A percentile compares a stretch with the other conserved stretches of the same genome.
Evolutionary conservation across 1,139 yeast species (phyloP).

Genomic region (Kluyveromyces sp.): DNA sequence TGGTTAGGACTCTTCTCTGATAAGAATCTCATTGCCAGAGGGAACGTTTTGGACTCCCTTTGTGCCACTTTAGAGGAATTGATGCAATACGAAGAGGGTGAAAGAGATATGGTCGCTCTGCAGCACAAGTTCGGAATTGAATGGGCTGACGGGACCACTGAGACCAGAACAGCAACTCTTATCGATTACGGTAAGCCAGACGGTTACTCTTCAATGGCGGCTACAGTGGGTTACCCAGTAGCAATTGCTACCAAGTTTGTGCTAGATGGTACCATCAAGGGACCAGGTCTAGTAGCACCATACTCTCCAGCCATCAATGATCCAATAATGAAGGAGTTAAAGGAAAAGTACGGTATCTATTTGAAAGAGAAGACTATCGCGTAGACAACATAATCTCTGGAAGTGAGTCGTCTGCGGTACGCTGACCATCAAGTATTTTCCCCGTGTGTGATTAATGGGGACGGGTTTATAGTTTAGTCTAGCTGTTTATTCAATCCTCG

Average conservation of each 20-base stretch:
- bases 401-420: neutral
- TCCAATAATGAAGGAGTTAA: conserved; percentile 84
- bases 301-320: conserved; percentile 83
- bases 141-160: conserved; percentile 88
- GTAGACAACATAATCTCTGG: conserved; percentile 1
- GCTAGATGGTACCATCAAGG: conserved; percentile 70
- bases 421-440: neutral
- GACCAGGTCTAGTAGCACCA: conserved; percentile 88
- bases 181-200: conserved; percentile 93
- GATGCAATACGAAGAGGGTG: conserved; percentile 95
- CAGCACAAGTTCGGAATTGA: conserved; percentile 98
- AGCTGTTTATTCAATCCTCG: no score
- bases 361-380: conserved; percentile 74
- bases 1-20: conserved; percentile 93
- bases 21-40: conserved; percentile 72
- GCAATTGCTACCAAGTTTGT: conserved; percentile 91
- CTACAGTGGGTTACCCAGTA: conserved; percentile 96
- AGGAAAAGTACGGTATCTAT: conserved; percentile 82
- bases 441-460: no score
- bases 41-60: conserved; percentile 89
- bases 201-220: conserved; percentile 98
- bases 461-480: no score
- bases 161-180: conserved; percentile 89
- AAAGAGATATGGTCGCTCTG: conserved; percentile 88
- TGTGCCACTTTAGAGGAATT: conserved; percentile 93